A percentile compares a stretch with the other conserved stretches of the same genome.
Conservation (phyloP, 768 basidiomycete genomes). For the Mycena galericulata region DNA sequence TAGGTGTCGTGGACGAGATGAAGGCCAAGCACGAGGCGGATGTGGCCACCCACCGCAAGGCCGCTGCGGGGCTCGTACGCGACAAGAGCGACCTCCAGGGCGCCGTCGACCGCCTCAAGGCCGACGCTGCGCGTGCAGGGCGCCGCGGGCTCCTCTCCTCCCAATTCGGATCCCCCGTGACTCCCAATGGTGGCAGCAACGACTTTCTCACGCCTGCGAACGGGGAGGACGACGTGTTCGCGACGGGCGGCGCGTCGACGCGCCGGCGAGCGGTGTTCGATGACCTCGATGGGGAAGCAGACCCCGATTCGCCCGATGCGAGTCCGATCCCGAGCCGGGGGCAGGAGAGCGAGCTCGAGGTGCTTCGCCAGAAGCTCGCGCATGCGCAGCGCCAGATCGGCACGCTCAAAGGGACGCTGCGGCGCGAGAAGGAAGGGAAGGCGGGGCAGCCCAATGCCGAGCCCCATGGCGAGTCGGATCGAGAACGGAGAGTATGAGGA, state of each 20-base stretch:
- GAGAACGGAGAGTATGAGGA: slow-evolving; percentile 57
- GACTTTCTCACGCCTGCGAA: slow-evolving; percentile 72
- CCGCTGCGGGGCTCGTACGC: slow-evolving; percentile 86
- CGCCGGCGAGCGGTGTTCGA: slow-evolving; percentile 69
- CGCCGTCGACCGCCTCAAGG: slow-evolving; percentile 80
- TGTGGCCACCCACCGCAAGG: slow-evolving; percentile 90
- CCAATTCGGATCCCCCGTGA: slow-evolving; percentile 78
- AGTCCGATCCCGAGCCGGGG: slow-evolving; percentile 53
- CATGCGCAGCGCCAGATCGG: slow-evolving; percentile 90
- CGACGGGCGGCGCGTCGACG: slow-evolving; percentile 71
- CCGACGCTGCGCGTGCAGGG: slow-evolving; percentile 74
- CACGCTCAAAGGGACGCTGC: slow-evolving; percentile 82
- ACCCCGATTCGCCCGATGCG: slow-evolving; percentile 70
- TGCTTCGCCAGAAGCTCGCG: slow-evolving; percentile 82
- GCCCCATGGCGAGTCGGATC: slow-evolving; percentile 42
- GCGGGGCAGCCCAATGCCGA: slow-evolving; percentile 65
- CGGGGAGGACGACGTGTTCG: slow-evolving; percentile 77
- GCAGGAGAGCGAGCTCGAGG: slow-evolving; percentile 73
- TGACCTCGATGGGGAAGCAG: slow-evolving; percentile 56
- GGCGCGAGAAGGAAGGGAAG: slow-evolving; percentile 87
- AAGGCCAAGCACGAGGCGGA: slow-evolving; percentile 96
- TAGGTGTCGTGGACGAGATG: slow-evolving; percentile 73
- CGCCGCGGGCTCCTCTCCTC: slow-evolving; percentile 59
- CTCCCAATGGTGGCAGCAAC: slow-evolving; percentile 65
- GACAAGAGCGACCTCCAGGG: slow-evolving; percentile 95